phyloP scores from a whole-genome alignment of 2,329 filamentous ascomycete genomes.

The Paraphaeosphaeria sporulosa region DNA sequence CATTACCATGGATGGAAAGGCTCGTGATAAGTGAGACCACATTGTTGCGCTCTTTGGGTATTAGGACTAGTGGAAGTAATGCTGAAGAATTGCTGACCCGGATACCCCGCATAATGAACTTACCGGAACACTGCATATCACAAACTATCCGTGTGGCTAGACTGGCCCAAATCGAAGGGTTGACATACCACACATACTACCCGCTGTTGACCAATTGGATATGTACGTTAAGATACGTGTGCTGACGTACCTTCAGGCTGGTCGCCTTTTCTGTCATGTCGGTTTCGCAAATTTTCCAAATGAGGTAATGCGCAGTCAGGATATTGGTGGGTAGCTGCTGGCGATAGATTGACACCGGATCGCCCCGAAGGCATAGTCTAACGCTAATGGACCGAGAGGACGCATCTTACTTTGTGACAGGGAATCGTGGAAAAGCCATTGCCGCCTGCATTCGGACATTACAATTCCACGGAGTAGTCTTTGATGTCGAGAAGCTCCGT shows the following conservation, averaged over 20 bases:
- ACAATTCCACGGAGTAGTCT: background rate
- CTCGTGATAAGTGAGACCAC: background rate
- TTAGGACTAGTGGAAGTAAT: background rate
- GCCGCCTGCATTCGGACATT: background rate
- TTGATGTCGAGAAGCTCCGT: background rate
- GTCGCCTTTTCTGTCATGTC: background rate
- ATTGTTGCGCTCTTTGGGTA: background rate
- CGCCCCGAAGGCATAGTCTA: background rate
- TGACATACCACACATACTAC: background rate
- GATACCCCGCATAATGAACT: slow-evolving; percentile 4
- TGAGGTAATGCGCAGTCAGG: background rate
- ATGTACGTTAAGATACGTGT: background rate
- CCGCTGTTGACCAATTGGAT: background rate
- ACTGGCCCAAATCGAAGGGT: background rate
- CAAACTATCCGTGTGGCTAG: background rate
- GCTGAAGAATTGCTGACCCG: background rate
- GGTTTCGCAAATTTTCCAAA: background rate
- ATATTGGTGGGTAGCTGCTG: background rate
- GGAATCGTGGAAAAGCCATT: slow-evolving; percentile 1
- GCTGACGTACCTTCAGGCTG: background rate
- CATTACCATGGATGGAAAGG: no score
- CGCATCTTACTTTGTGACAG: background rate
- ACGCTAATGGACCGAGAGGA: background rate
- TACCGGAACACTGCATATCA: background rate
- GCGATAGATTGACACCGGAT: background rate